A percentile compares a stretch with the other conserved stretches of the same genome.
Conservation (phyloP, 2,329 filamentous ascomycete genomes). For the Beauveria brongniartii region DNA sequence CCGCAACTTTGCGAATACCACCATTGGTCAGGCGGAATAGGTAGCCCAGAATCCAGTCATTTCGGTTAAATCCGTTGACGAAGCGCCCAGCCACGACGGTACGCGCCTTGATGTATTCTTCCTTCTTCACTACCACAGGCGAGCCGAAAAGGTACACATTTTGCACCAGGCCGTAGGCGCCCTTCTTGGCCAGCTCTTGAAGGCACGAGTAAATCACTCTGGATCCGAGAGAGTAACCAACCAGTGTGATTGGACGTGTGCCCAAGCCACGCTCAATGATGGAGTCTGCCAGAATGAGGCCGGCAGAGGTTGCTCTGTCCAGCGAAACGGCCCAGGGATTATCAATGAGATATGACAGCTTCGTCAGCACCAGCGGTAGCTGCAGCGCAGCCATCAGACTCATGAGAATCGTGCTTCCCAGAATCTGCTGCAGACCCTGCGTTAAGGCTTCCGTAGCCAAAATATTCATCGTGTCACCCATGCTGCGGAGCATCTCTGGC, state of each 20-base stretch:
- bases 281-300: slow-evolving; percentile 89
- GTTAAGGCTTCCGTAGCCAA: slow-evolving; percentile 96
- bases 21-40: slow-evolving; percentile 91
- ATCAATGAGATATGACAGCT: slow-evolving; percentile 92
- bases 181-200: slow-evolving; percentile 74
- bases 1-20: slow-evolving; percentile 81
- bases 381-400: slow-evolving; percentile 88
- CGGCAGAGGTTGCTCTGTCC: slow-evolving; percentile 78
- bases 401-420: slow-evolving; percentile 82
- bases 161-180: slow-evolving; percentile 79
- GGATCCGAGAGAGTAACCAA: slow-evolving; percentile 89
- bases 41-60: slow-evolving; percentile 96
- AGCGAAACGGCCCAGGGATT: slow-evolving; percentile 98
- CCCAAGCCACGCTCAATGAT: slow-evolving; percentile 87
- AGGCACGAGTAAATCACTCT: slow-evolving; percentile 90
- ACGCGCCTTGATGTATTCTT: slow-evolving; percentile 75
- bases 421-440: slow-evolving; percentile 88
- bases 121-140: slow-evolving; percentile 82
- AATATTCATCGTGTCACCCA: slow-evolving; percentile 98
- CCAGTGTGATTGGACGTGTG: slow-evolving; percentile 81
- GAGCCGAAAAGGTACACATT: slow-evolving; percentile 95
- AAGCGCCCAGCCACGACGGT: slow-evolving; percentile 89
- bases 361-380: slow-evolving; percentile 85
- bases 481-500: slow-evolving; percentile 93
- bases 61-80: slow-evolving; percentile 86